Evolutionary conservation across 78 protist genomes (phyloP), one percentile per base, ranked within the genome.

Genomic region (Dictyostelium citrinum): DNA sequence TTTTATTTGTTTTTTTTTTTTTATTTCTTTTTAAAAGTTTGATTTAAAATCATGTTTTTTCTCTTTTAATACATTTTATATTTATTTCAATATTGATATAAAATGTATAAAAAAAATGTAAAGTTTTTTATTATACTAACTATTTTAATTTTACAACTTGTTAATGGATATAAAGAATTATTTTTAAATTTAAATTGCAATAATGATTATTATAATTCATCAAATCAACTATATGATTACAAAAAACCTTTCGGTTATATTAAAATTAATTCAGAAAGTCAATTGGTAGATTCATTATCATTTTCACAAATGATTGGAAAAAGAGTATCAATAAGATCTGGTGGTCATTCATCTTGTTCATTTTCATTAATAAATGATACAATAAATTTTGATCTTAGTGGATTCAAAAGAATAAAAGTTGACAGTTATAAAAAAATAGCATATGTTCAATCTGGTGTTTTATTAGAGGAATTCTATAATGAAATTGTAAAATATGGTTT

Each of bases 341-440:
- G 86, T 11, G 93, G 93, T 0, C 93, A 88, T 43, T 78, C 85
- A 31, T n/a, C 58, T 6, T 41, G 10, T 2, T 83, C 46, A 35
- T 33, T 78, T 6, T 88, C 93, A 3, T 5, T 61, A 11, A 33
- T 70, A 22, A 41, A 78, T 31, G 67, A 78, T 33, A 46, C 83
- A 8, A 77, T 88, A 5, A 55, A 45, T 46, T 61, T 88, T 7
- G 93, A 88, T 78, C 17, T 88, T 80, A 39, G 70, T 16, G 72
- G 39, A 12, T 41, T 79, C 55, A 78, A 77, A 22, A 5, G 11
- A 5, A 67, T 78, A 3, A 14, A n/a, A 1, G 20, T 58, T 27
- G 33, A 79, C 12, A 27, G 46, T 5, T 8, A 0, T 3, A 14
- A 1, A 1, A 58, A 68, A 46, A 37, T 39, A 1, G 61, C 58